Conservation (phyloP, 2,329 filamentous ascomycete species). For the Thermoascus crustaceus region DNA sequence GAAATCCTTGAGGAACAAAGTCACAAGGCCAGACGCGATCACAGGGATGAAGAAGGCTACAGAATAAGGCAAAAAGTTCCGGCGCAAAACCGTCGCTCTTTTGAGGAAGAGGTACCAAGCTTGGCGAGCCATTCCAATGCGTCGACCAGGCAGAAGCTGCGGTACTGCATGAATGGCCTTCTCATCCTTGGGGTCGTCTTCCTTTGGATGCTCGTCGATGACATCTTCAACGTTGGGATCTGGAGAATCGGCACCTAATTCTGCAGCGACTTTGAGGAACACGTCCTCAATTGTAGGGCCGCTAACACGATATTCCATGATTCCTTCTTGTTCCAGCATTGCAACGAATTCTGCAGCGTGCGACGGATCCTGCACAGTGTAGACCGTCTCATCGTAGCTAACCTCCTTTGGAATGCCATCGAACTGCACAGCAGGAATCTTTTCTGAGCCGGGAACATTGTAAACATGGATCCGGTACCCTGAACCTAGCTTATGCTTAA, state of each 20-base stretch:
- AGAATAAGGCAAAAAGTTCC: slow-evolving; percentile 69
- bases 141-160: slow-evolving; percentile 57
- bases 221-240: slow-evolving; percentile 7
- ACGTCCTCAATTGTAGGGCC: slow-evolving; percentile 91
- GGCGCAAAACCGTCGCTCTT: slow-evolving; percentile 64
- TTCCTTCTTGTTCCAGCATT: slow-evolving; percentile 55
- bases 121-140: slow-evolving; percentile 63
- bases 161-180: slow-evolving; percentile 16
- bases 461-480: slow-evolving; percentile 76
- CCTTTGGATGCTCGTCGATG: slow-evolving; percentile 8
- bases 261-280: slow-evolving; percentile 77
- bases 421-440: slow-evolving; percentile 40
- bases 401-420: slow-evolving; percentile 50
- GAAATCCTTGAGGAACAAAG: slow-evolving; percentile 61
- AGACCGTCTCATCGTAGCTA: slow-evolving; percentile 64
- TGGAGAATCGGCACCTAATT: slow-evolving; percentile 44
- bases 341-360: slow-evolving; percentile 65
- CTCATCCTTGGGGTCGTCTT: slow-evolving; percentile 8
- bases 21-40: slow-evolving; percentile 68
- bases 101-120: slow-evolving; percentile 69
- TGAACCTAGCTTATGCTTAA: slow-evolving; percentile 74
- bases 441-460: slow-evolving; percentile 45
- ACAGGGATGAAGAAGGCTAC: slow-evolving; percentile 71
- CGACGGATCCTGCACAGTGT: slow-evolving; percentile 60
- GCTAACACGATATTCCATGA: slow-evolving; percentile 74